Evolutionary conservation across 257 asterid species (phyloP), one percentile per base, ranked within the genome.

Genomic region (Gentiana straminea): DNA sequence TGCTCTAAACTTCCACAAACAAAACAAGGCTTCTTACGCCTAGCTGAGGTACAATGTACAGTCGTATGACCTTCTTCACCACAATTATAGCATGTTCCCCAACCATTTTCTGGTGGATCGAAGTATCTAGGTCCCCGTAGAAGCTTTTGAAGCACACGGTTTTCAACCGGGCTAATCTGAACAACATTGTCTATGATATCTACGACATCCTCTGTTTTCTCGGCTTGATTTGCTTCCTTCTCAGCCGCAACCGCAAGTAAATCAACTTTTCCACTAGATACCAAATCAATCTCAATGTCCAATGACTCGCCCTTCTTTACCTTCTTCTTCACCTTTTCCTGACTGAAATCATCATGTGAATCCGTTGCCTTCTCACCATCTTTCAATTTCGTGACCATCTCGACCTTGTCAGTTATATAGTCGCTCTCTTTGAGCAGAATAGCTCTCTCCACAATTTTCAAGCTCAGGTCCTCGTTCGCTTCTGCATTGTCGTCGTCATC

Each of bases 41-140:
- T 85, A 47, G 89, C 90, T 53, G 81, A 71, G 60, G 94, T 83
- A 70, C 98, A 92, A 73, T 85, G 85, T 72, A 52, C 76, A 53
- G 88, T 45, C 8, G 56, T 66, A 73, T 87, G 98, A 52, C 98
- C 98, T 64, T 91, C 97, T 78, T 91, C 95, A 49, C 98, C 98
- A 67, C 98, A 91, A 66, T 91, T 92, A 71, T 83, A 83, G 84
- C 98, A 91, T 41, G 94, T 71, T 35, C 93, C 93, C 93, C 98
- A 91, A 66, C 84, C 81, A 71, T 68, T 79, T 66, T 83, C 90
- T 54, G 95, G 96, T 58, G 98, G 95, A 70, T 91, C 97, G 69
- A 87, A 91, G 75, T 91, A 91, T 76, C 98, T 91, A 35, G 97
- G 97, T 15, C 97, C 98, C 64, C 67, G 67, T 76, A 87, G 95